Evolutionary conservation across 768 basidiomycete species (phyloP).

Genomic region (Naganishia onofrii): DNA sequence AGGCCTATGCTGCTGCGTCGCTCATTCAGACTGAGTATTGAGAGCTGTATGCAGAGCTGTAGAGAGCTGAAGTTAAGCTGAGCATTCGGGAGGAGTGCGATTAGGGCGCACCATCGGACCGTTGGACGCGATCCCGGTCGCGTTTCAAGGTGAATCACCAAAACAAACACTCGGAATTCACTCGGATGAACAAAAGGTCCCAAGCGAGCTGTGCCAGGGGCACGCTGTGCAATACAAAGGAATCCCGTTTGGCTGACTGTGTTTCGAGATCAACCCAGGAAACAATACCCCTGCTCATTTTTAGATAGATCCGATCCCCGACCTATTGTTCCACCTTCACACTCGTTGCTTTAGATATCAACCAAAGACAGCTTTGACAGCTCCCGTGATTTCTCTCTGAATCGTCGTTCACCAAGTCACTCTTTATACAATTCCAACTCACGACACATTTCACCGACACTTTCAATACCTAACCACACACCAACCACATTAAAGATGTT

Average conservation of each 20-base stretch:
- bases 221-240: not conserved
- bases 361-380: not conserved
- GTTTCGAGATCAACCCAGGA: too few species aligned
- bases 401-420: conserved; percentile 15
- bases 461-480: not conserved
- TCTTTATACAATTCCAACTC: not conserved
- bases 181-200: conserved; percentile 12
- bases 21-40: too few species aligned
- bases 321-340: conserved; percentile 1
- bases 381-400: not conserved
- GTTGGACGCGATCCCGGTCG: conserved; percentile 11
- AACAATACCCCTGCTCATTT: conserved; percentile 4
- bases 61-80: too few species aligned
- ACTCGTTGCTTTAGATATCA: conserved; percentile 20
- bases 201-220: conserved; percentile 14
- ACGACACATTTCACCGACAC: not conserved
- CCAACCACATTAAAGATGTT: conserved; percentile 24
- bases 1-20: too few species aligned
- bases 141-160: conserved; percentile 11
- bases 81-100: too few species aligned
- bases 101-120: not conserved
- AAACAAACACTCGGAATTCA: not conserved
- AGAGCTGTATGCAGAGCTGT: too few species aligned
- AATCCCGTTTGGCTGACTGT: not conserved
- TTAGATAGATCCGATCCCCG: conserved; percentile 1